These are phyloP conservation scores for Globisporangium recalcitrans DNA, from an alignment of 352 stramenopile genomes.

Conservation along the genomic window DNA sequence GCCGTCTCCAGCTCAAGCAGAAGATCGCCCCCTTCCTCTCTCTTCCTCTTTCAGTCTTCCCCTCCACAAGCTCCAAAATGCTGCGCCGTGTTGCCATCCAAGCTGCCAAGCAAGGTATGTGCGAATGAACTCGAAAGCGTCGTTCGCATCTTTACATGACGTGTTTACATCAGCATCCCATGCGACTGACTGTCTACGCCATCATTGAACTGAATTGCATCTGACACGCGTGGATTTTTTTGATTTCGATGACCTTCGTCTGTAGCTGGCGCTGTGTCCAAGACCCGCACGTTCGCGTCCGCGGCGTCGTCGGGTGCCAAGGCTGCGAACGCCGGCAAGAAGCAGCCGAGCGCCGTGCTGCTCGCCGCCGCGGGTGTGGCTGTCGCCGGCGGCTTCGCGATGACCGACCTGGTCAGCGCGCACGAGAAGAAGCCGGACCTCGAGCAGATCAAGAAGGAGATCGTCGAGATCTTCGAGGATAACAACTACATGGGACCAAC, in stretches of 20 bases:
- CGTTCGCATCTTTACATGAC: background rate
- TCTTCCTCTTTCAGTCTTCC: background rate
- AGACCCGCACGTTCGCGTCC: constrained; percentile 43
- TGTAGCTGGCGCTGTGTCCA: constrained; percentile 33
- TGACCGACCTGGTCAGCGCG: constrained; percentile 62
- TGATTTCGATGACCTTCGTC: no score
- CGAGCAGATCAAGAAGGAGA: constrained; percentile 83
- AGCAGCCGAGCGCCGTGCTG: constrained; percentile 39
- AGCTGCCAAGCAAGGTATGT: constrained; percentile 29
- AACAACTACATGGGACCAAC: constrained; percentile 89
- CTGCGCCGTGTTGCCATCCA: constrained; percentile 46
- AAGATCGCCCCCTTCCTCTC: constrained; percentile 10
- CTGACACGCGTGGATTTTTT: background rate
- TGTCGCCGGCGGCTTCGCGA: constrained; percentile 49
- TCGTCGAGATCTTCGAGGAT: constrained; percentile 82
- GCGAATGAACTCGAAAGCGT: background rate
- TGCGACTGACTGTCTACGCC: constrained; percentile 1
- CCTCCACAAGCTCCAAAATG: constrained; percentile 25
- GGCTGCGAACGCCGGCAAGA: constrained; percentile 21
- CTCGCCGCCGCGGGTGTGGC: constrained; percentile 53
- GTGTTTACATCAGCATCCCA: background rate
- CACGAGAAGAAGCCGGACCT: constrained; percentile 66
- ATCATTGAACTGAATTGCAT: background rate
- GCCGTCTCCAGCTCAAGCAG: constrained; percentile 22
- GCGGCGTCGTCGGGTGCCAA: constrained; percentile 28